Evolutionary conservation across 225 moss, liverwort and hornwort genomes (phyloP).

Genomic region (Polytrichum formosum): DNA sequence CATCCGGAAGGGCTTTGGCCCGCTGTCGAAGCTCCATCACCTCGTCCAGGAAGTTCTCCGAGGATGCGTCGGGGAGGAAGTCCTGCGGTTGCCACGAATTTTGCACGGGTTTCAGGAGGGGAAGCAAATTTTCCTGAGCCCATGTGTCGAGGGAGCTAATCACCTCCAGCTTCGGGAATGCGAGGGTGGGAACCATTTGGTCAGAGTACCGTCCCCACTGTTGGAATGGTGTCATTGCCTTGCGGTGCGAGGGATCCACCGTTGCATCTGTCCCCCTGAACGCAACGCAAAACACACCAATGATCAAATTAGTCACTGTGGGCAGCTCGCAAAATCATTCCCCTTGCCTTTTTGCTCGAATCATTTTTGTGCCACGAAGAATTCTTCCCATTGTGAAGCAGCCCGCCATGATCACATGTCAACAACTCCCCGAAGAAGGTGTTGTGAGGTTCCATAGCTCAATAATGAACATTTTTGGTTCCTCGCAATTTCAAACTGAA

Average conservation of each 20-base stretch:
- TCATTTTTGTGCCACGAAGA: too few relatives aligned
- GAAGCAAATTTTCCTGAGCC: slow-evolving; percentile 31
- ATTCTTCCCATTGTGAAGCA: too few relatives aligned
- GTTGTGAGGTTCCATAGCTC: too few relatives aligned
- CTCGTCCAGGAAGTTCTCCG: slow-evolving; percentile 45
- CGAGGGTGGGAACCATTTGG: neutral
- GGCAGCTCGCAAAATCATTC: too few relatives aligned
- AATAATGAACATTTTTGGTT: too few relatives aligned
- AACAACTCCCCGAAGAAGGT: too few relatives aligned
- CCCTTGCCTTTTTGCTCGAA: too few relatives aligned
- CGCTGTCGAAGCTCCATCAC: slow-evolving; percentile 36
- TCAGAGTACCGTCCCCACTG: slow-evolving; percentile 8
- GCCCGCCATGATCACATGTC: too few relatives aligned
- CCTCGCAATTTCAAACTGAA: too few relatives aligned
- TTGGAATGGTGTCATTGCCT: slow-evolving; percentile 4
- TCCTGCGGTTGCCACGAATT: slow-evolving; percentile 68
- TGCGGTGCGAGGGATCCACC: neutral
- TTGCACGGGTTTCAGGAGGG: slow-evolving; percentile 46
- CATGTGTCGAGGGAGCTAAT: slow-evolving; percentile 43
- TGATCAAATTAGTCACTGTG: too few relatives aligned
- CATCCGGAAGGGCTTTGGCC: slow-evolving; percentile 49
- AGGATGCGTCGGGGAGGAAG: slow-evolving; percentile 39
- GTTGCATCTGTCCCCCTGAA: too few relatives aligned
- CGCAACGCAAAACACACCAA: too few relatives aligned
- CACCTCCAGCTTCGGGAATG: slow-evolving; percentile 30